A percentile compares a stretch with the other conserved stretches of the same genome.
phyloP scores from a whole-genome alignment of 106 monocot genomes.

The Allium sativum region DNA sequence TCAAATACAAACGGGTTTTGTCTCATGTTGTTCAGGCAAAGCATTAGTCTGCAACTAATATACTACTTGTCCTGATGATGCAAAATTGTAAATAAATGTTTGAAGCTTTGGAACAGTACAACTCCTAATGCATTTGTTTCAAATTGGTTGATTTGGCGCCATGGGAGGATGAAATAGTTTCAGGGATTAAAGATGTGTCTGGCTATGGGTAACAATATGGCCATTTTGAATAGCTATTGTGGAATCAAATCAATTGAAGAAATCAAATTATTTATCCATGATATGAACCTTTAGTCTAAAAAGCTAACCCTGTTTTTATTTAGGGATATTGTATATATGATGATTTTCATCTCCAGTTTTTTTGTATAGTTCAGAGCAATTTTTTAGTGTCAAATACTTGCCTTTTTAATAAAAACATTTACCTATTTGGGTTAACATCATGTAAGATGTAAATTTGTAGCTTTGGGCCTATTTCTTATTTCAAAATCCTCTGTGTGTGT shows the following conservation, averaged over 20 bases:
- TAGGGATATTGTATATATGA: conserved; percentile 15
- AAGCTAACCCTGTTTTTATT: conserved; percentile 25
- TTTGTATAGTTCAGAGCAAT: too few species aligned
- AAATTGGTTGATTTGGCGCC: neutral
- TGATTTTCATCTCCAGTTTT: too few species aligned
- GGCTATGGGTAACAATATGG: conserved; percentile 4
- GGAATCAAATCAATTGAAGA: neutral
- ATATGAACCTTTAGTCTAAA: conserved; percentile 15
- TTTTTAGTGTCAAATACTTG: too few species aligned
- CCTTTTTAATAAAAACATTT: too few species aligned
- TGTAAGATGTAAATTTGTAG: too few species aligned
- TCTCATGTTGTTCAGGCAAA: neutral
- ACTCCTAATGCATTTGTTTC: neutral
- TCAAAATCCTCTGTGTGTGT: too few species aligned
- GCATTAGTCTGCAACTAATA: neutral
- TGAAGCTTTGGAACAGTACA: neutral
- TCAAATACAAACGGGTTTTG: neutral
- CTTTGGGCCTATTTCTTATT: too few species aligned
- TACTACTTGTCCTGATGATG: neutral
- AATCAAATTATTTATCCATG: neutral
- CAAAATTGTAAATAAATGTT: neutral
- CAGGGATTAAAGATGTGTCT: conserved; percentile 2
- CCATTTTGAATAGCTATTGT: neutral
- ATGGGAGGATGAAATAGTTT: neutral
- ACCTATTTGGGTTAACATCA: too few species aligned